Percentiles rank a stretch among this genome's conserved stretches.
These are phyloP conservation scores for Malus sylvestris DNA, from an alignment of 306 rosid species.

Conservation along the genomic window DNA sequence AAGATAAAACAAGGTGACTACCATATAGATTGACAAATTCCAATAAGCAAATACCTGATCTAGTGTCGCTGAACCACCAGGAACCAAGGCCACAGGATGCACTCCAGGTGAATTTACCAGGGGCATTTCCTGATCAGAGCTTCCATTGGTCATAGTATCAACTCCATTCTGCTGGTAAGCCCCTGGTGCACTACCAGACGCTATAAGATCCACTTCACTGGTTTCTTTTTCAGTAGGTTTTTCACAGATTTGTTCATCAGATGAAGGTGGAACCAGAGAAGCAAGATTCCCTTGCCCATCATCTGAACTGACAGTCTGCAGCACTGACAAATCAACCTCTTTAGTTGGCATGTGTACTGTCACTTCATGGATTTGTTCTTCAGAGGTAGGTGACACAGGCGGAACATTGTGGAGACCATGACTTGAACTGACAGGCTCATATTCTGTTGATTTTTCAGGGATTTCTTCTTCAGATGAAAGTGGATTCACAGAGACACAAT, in stretches of 20 bases:
- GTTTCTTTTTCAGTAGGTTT: constrained; percentile 12
- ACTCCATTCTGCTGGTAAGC: constrained; percentile 31
- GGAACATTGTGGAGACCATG: constrained; percentile 5
- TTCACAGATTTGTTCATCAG: constrained; percentile 22
- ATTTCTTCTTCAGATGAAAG: constrained; percentile 17
- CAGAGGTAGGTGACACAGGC: constrained; percentile 8
- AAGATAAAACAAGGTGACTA: not conserved
- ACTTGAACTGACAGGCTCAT: constrained; percentile 13
- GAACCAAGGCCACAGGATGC: constrained; percentile 17
- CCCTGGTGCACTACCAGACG: constrained; percentile 20
- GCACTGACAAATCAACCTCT: constrained; percentile 14
- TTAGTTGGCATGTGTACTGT: constrained; percentile 6
- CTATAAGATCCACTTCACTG: constrained; percentile 9
- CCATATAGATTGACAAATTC: not conserved
- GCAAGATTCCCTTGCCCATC: constrained; percentile 8
- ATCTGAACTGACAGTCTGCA: constrained; percentile 16
- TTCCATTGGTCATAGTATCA: constrained; percentile 18
- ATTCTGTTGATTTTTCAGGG: constrained; percentile 7
- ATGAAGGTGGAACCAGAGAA: constrained; percentile 15
- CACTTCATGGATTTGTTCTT: constrained; percentile 14
- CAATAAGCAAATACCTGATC: constrained; percentile 25
- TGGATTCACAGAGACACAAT: constrained; percentile 15
- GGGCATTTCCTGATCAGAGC: constrained; percentile 26
- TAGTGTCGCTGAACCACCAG: constrained; percentile 6
- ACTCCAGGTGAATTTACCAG: constrained; percentile 14